These are phyloP conservation scores for Sclerotinia sclerotiorum DNA, from an alignment of 2,329 filamentous ascomycete species.

Conservation along the genomic window DNA sequence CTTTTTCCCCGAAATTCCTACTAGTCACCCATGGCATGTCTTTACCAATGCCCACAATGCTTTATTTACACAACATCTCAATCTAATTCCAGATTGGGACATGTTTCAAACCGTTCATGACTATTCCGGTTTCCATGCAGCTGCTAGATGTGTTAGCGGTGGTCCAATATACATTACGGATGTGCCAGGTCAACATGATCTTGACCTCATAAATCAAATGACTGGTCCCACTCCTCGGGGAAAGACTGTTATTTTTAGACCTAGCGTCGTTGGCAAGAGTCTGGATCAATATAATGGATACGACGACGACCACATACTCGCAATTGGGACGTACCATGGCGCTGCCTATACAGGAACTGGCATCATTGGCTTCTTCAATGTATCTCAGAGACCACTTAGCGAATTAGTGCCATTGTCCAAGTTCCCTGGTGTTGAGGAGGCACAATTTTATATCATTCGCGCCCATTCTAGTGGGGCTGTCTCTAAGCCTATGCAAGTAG, in stretches of 20 bases:
- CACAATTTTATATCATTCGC: constrained; percentile 67
- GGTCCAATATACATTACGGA: constrained; percentile 96
- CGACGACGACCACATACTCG: constrained; percentile 70
- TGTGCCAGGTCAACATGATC: constrained; percentile 75
- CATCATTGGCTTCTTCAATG: constrained; percentile 84
- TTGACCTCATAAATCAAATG: constrained; percentile 75
- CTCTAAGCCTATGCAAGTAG: constrained; percentile 51
- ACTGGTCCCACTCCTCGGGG: constrained; percentile 70
- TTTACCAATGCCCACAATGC: constrained; percentile 92
- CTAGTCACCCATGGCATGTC: constrained; percentile 90
- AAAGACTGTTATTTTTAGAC: constrained; percentile 77
- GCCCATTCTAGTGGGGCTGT: constrained; percentile 68
- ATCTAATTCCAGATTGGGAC: constrained; percentile 80
- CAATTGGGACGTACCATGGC: constrained; percentile 79
- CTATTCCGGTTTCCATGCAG: constrained; percentile 83
- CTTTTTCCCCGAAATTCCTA: constrained; percentile 81
- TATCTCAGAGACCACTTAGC: constrained; percentile 59
- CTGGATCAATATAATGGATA: constrained; percentile 74
- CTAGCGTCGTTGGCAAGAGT: constrained; percentile 70
- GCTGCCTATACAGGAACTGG: constrained; percentile 64
- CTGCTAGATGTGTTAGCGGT: constrained; percentile 83
- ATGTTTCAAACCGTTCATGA: constrained; percentile 66
- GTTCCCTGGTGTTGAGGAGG: constrained; percentile 68
- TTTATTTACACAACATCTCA: constrained; percentile 79
- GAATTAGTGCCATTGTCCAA: constrained; percentile 69